Evolutionary conservation across 306 rosid species (phyloP).

Genomic region (Spatholobus suberectus): DNA sequence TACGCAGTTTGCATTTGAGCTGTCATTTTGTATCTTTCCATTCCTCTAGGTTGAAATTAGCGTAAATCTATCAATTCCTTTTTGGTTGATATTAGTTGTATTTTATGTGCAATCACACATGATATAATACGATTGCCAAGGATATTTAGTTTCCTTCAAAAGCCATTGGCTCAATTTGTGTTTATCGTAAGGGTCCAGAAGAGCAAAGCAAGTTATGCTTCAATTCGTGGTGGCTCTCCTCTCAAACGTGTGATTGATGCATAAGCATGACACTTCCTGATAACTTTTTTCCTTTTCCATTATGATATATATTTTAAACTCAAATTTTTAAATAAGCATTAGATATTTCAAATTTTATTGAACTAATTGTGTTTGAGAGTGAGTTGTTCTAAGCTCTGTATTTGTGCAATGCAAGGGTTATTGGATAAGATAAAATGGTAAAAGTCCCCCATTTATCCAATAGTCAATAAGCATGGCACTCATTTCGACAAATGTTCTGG

Average conservation of each 20-base stretch:
- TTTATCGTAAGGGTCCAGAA: conserved; percentile 74
- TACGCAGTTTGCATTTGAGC: neutral
- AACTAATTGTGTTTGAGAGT: neutral
- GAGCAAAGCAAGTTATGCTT: conserved; percentile 88
- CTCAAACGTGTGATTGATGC: conserved; percentile 76
- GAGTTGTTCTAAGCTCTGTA: neutral
- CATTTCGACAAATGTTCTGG: neutral
- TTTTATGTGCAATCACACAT: conserved; percentile 48
- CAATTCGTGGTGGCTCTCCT: conserved; percentile 94
- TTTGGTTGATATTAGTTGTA: neutral
- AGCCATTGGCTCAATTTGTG: conserved; percentile 85
- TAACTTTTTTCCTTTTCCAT: neutral
- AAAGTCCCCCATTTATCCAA: neutral
- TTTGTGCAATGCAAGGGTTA: too few relatives aligned
- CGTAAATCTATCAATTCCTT: neutral
- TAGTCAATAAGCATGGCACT: neutral
- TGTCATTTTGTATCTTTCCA: neutral
- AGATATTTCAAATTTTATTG: neutral
- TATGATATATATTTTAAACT: neutral
- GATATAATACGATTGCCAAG: too few relatives aligned
- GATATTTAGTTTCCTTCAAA: conserved; percentile 81
- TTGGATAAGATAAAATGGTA: too few relatives aligned
- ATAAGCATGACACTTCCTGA: conserved; percentile 56
- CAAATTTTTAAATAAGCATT: neutral
- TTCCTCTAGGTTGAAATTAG: conserved; percentile 21